phyloP scores from a whole-genome alignment of 495 filamentous ascomycete species.

The Penicillium soppii region DNA sequence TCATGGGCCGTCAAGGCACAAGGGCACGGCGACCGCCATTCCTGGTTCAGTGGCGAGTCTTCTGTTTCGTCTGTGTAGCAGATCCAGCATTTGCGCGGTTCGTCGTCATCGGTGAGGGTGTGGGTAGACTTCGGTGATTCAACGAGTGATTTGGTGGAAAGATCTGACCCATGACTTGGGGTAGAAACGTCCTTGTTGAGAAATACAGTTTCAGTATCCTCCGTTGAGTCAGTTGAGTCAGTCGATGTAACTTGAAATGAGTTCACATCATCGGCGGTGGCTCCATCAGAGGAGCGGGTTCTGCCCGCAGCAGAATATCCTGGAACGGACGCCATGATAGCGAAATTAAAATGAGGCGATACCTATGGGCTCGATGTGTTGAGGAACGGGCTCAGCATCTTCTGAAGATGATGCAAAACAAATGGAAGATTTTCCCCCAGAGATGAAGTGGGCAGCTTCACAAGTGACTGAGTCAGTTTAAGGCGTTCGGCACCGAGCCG shows the following conservation, averaged over 20 bases:
- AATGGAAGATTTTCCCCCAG: background rate
- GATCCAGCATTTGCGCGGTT: constrained; percentile 83
- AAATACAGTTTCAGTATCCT: constrained; percentile 51
- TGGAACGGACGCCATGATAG: constrained; percentile 41
- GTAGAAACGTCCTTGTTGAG: constrained; percentile 37
- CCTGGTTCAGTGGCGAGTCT: constrained; percentile 59
- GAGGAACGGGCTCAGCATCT: constrained; percentile 9
- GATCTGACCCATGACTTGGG: constrained; percentile 9
- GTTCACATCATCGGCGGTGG: constrained; percentile 20
- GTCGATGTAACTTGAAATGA: constrained; percentile 12
- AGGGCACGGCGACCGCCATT: constrained; percentile 85
- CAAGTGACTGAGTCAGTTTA: constrained; percentile 1
- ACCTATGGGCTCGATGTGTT: background rate
- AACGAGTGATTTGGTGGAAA: constrained; percentile 15
- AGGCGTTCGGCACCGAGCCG: constrained; percentile 9
- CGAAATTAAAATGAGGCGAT: background rate
- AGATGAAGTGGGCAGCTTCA: constrained; percentile 1
- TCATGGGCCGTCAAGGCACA: constrained; percentile 91
- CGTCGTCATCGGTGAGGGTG: constrained; percentile 24
- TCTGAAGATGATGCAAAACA: background rate
- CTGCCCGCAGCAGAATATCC: constrained; percentile 31
- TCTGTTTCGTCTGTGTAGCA: constrained; percentile 86
- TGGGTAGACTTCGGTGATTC: constrained; percentile 15
- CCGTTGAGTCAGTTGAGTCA: constrained; percentile 21
- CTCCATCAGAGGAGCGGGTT: constrained; percentile 31